phyloP scores from a whole-genome alignment of 2,329 filamentous ascomycete genomes.

The Colletotrichum sp. region DNA sequence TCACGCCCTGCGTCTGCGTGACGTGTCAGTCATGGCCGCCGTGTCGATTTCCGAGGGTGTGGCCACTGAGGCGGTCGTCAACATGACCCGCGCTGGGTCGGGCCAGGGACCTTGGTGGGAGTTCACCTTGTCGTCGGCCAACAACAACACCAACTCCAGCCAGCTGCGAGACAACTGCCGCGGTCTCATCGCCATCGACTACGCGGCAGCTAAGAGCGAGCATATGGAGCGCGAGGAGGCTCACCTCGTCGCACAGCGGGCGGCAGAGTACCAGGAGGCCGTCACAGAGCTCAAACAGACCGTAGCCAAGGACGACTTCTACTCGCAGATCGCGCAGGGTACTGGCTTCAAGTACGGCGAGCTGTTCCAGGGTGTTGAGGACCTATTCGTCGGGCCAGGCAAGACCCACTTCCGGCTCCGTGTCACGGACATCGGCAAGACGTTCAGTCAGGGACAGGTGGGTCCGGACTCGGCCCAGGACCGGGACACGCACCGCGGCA shows the following conservation, averaged over 20 bases:
- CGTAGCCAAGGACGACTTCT: not conserved
- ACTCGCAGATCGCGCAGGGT: not conserved
- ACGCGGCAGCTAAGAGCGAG: not conserved
- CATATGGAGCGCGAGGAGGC: not conserved
- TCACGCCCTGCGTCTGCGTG: not conserved
- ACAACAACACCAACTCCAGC: not conserved
- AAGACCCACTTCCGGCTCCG: not conserved
- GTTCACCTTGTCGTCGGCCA: constrained; percentile 7
- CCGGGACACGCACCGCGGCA: not conserved
- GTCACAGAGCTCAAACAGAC: not conserved
- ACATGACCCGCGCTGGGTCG: not conserved
- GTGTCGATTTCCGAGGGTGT: not conserved
- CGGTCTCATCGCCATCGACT: not conserved
- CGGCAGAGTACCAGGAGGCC: not conserved
- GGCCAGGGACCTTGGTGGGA: constrained; percentile 1
- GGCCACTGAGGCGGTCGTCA: not conserved
- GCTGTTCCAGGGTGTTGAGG: not conserved
- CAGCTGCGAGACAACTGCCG: constrained; percentile 1
- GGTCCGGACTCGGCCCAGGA: not conserved
- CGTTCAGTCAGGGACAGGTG: not conserved
- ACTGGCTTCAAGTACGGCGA: not conserved
- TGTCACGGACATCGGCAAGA: not conserved
- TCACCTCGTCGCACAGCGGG: not conserved
- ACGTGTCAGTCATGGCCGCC: not conserved
- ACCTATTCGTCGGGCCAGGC: not conserved